phyloP scores from a whole-genome alignment of 2,329 filamentous ascomycete species.

The Myotisia sp. region DNA sequence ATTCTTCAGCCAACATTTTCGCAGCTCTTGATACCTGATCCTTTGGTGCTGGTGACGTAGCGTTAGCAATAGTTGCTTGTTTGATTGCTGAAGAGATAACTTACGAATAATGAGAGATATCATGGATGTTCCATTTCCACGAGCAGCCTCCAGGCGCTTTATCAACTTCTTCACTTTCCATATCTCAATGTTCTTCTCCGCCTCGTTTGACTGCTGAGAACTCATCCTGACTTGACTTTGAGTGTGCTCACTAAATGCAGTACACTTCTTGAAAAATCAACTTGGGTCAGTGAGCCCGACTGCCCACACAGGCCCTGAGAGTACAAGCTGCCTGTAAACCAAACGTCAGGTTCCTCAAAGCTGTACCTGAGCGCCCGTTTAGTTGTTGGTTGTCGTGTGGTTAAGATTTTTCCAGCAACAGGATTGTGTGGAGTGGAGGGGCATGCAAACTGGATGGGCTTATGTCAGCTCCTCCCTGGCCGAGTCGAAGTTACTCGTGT shows the following conservation, averaged over 20 bases:
- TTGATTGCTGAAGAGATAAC: slow-evolving; percentile 25
- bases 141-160: slow-evolving; percentile 90
- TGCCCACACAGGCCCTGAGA: slow-evolving; percentile 6
- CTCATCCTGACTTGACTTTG: slow-evolving; percentile 55
- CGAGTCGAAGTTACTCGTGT: slow-evolving; percentile 13
- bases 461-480: slow-evolving; percentile 6
- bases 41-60: slow-evolving; percentile 59
- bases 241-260: neutral
- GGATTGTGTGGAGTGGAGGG: slow-evolving; percentile 7
- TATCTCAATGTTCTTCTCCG: slow-evolving; percentile 89
- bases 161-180: slow-evolving; percentile 99
- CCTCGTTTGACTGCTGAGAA: slow-evolving; percentile 65
- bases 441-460: slow-evolving; percentile 4
- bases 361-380: slow-evolving; percentile 6
- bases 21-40: slow-evolving; percentile 90
- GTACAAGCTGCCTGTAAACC: neutral
- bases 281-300: slow-evolving; percentile 6
- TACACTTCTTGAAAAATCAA: neutral
- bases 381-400: slow-evolving; percentile 7
- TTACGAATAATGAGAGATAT: slow-evolving; percentile 97
- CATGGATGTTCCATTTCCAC: slow-evolving; percentile 98
- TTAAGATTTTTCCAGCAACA: slow-evolving; percentile 10
- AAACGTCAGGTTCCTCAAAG: neutral
- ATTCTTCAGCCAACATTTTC: slow-evolving; percentile 99
- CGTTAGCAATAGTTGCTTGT: slow-evolving; percentile 3